Percentiles rank a stretch among this genome's conserved stretches.
phyloP scores from a whole-genome alignment of 495 filamentous ascomycete genomes.

The Tetracladium setigerum region DNA sequence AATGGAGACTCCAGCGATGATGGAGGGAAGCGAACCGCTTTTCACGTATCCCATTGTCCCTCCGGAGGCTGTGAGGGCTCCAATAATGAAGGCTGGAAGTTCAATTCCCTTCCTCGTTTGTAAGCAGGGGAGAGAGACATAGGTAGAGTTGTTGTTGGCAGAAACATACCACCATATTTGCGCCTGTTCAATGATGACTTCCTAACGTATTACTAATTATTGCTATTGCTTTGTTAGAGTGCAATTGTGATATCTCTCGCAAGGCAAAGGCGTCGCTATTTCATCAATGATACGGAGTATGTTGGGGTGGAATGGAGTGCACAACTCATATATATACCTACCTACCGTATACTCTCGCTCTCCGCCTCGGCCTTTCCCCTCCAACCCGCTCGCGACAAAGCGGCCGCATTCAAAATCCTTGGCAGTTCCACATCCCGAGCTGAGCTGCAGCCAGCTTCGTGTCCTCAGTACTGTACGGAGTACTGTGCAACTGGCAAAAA shows the following conservation, averaged over 20 bases:
- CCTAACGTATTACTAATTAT: no score
- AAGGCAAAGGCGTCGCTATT: no score
- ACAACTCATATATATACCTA: no score
- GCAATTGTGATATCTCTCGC: no score
- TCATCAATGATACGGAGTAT: no score
- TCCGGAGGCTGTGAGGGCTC: constrained; percentile 74
- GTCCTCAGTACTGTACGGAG: constrained; percentile 16
- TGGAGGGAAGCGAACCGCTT: constrained; percentile 78
- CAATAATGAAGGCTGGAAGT: constrained; percentile 65
- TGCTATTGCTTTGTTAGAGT: no score
- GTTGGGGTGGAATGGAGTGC: no score
- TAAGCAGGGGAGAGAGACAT: no score
- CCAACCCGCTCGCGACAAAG: no score
- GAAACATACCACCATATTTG: constrained; percentile 12
- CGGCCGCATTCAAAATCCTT: not conserved
- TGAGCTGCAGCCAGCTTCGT: constrained; percentile 25
- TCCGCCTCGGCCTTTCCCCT: no score
- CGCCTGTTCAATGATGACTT: constrained; percentile 2
- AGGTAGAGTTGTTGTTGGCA: not conserved
- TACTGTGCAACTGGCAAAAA: no score
- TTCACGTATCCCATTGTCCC: constrained; percentile 75
- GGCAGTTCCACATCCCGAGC: not conserved
- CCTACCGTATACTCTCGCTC: no score
- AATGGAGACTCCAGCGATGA: constrained; percentile 75
- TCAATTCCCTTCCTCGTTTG: constrained; percentile 25